phyloP scores from a whole-genome alignment of 2,329 filamentous ascomycete species.

The Cylindrodendrum hubeiense region DNA sequence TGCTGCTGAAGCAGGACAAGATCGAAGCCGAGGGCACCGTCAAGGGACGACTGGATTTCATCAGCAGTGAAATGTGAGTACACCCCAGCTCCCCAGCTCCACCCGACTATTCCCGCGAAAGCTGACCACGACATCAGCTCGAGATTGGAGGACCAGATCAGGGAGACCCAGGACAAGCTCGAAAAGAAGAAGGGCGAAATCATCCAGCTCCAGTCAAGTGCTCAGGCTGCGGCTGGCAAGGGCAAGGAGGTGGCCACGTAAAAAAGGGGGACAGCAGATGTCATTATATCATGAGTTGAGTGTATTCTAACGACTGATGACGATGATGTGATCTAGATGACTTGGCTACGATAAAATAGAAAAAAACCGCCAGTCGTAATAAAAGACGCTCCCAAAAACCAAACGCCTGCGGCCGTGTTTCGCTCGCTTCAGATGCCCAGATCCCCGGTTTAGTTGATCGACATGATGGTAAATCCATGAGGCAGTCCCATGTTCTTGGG shows the following conservation, averaged over 20 bases:
- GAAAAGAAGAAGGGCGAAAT: slow-evolving; percentile 72
- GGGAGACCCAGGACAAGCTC: slow-evolving; percentile 66
- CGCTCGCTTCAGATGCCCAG: slow-evolving; percentile 21
- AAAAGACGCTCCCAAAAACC: slow-evolving; percentile 22
- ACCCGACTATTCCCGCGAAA: neutral
- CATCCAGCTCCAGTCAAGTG: slow-evolving; percentile 65
- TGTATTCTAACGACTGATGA: slow-evolving; percentile 44
- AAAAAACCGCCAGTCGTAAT: slow-evolving; percentile 23
- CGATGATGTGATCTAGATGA: slow-evolving; percentile 39
- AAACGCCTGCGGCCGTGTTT: slow-evolving; percentile 40
- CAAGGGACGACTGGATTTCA: slow-evolving; percentile 90
- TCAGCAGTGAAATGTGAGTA: slow-evolving; percentile 89
- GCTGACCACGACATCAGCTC: slow-evolving; percentile 44
- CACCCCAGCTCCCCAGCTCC: neutral
- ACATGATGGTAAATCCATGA: slow-evolving; percentile 44
- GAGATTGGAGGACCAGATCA: slow-evolving; percentile 64
- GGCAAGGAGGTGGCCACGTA: slow-evolving; percentile 43
- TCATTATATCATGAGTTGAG: slow-evolving; percentile 46
- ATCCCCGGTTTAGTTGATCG: slow-evolving; percentile 39
- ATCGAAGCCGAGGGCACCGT: slow-evolving; percentile 91
- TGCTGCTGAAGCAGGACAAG: slow-evolving; percentile 94
- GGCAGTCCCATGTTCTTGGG: slow-evolving; percentile 43
- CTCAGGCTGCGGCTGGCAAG: slow-evolving; percentile 57
- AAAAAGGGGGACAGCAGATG: slow-evolving; percentile 19
- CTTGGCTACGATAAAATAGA: slow-evolving; percentile 24